Evolutionary conservation across 129 eudicot genomes (phyloP).

Genomic region (Centaurea solstitialis): DNA sequence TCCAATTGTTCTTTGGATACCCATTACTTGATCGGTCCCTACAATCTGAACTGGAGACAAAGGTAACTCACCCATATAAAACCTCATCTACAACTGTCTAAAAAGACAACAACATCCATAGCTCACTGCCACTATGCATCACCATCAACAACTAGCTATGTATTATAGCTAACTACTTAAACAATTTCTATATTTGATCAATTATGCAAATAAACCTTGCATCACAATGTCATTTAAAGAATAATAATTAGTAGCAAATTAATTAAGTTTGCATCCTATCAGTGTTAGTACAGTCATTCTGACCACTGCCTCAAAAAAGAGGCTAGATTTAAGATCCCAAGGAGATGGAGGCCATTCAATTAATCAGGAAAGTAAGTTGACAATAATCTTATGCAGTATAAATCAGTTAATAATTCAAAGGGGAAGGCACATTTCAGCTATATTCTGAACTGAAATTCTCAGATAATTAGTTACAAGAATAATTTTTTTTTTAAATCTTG

Average conservation of each 20-base stretch:
- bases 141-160: conserved; percentile 8
- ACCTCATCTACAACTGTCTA: conserved; percentile 4
- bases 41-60: conserved; percentile 9
- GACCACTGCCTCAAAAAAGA: background rate
- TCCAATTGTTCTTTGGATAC: conserved; percentile 15
- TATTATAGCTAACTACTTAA: background rate
- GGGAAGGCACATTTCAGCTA: background rate
- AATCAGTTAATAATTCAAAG: background rate
- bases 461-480: background rate
- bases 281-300: background rate
- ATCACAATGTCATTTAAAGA: background rate
- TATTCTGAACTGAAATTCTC: background rate
- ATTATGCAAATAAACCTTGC: conserved; percentile 2
- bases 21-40: conserved; percentile 13
- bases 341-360: background rate
- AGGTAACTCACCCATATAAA: conserved; percentile 15
- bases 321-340: background rate
- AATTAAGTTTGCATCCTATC: background rate
- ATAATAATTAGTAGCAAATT: background rate
- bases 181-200: background rate
- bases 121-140: conserved; percentile 16
- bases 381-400: background rate
- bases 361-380: background rate
- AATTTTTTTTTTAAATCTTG: background rate
- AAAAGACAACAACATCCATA: conserved; percentile 11